Conservation (phyloP, 441 rosid species). For the Cnidoscolus chayamansa region DNA sequence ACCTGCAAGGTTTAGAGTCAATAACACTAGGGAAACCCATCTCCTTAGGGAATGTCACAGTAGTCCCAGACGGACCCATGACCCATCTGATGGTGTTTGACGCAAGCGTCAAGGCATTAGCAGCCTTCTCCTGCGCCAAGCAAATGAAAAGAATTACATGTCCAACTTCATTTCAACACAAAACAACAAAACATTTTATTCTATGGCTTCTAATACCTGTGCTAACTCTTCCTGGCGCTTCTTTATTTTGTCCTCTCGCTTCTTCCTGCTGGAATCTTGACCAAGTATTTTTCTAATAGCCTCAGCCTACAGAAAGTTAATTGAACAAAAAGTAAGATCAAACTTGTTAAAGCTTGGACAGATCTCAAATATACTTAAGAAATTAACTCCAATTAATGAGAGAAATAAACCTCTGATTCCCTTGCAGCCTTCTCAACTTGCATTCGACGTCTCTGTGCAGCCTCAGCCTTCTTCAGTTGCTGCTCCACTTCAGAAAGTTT, state of each 20-base stretch:
- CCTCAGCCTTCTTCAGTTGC: conserved; percentile 85
- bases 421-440: conserved; percentile 89
- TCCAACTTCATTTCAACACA: conserved; percentile 8
- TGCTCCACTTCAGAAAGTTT: conserved; percentile 75
- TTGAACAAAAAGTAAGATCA: not conserved
- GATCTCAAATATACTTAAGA: conserved; percentile 1
- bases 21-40: conserved; percentile 78
- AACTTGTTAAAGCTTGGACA: not conserved
- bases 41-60: conserved; percentile 67
- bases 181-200: not conserved
- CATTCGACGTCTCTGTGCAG: conserved; percentile 82
- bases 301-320: conserved; percentile 52
- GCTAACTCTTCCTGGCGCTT: conserved; percentile 76
- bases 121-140: conserved; percentile 69
- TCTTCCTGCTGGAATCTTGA: conserved; percentile 90
- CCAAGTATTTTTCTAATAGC: conserved; percentile 94
- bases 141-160: conserved; percentile 8
- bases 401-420: conserved; percentile 70
- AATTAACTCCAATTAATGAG: conserved; percentile 12
- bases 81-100: conserved; percentile 57
- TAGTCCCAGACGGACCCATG: conserved; percentile 68
- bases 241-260: conserved; percentile 76
- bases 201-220: conserved; percentile 47
- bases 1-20: conserved; percentile 55
- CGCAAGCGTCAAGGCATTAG: conserved; percentile 47